These are phyloP conservation scores for Camelina neglecta DNA, from an alignment of 345 rosid genomes.

Conservation along the genomic window DNA sequence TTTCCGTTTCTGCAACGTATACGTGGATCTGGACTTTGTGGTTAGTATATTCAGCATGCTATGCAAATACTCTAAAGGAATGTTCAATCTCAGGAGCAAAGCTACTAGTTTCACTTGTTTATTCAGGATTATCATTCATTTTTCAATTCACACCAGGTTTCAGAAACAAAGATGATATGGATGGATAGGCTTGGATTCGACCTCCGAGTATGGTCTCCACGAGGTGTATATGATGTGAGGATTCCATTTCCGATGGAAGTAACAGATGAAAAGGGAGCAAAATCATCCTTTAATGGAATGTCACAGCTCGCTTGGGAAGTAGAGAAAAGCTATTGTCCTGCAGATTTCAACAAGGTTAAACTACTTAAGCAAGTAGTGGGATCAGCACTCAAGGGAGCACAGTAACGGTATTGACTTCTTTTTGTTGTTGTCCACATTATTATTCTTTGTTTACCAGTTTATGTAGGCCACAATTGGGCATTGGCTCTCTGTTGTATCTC, in stretches of 20 bases:
- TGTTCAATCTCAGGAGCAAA: slow-evolving; percentile 1
- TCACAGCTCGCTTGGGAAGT: slow-evolving; percentile 96
- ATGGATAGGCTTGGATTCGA: slow-evolving; percentile 89
- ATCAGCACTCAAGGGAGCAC: slow-evolving; percentile 37
- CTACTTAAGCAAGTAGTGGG: slow-evolving; percentile 60
- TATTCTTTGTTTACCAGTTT: slow-evolving; percentile 5
- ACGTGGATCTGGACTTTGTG: slow-evolving; percentile 82
- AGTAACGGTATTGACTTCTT: background rate
- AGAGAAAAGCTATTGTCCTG: slow-evolving; percentile 64
- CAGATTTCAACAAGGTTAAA: slow-evolving; percentile 68
- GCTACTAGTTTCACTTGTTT: slow-evolving; percentile 12
- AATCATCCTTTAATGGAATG: slow-evolving; percentile 90
- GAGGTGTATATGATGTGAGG: slow-evolving; percentile 65
- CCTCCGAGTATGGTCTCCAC: slow-evolving; percentile 63
- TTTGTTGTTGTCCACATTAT: slow-evolving; percentile 7
- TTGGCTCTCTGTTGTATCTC: slow-evolving; percentile 14
- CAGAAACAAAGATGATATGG: slow-evolving; percentile 87
- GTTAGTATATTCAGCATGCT: slow-evolving; percentile 45
- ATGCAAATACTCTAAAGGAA: background rate
- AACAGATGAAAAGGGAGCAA: slow-evolving; percentile 81
- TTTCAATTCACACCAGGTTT: slow-evolving; percentile 53
- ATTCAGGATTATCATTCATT: background rate
- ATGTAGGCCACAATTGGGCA: background rate
- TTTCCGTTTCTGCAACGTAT: slow-evolving; percentile 78
- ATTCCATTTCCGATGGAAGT: slow-evolving; percentile 92